phyloP scores from a whole-genome alignment of 1,139 yeast species.

The Saccharomyces hybrid region DNA sequence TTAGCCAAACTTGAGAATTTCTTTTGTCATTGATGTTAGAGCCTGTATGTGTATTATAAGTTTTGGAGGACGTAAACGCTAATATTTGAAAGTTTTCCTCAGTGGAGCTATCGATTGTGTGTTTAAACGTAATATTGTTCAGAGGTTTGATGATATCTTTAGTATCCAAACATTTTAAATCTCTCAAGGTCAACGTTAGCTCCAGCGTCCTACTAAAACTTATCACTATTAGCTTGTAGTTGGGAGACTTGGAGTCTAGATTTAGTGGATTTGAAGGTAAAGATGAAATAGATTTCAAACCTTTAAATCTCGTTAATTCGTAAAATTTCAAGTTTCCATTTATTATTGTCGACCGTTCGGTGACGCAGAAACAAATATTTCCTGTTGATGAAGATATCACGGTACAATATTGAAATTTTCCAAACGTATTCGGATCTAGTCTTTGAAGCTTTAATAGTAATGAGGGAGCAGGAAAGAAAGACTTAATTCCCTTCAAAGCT shows the following conservation, averaged over 20 bases:
- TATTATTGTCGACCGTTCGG: slow-evolving; percentile 6
- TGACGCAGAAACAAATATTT: slow-evolving; percentile 15
- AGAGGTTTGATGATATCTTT: slow-evolving; percentile 7
- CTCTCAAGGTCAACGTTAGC: slow-evolving; percentile 11
- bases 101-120: slow-evolving; percentile 17
- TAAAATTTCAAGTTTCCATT: slow-evolving; percentile 11
- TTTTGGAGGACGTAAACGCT: slow-evolving; percentile 5
- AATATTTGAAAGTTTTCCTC: slow-evolving; percentile 11
- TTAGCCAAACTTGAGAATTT: slow-evolving; percentile 13
- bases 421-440: slow-evolving; percentile 5
- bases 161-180: slow-evolving; percentile 5
- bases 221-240: slow-evolving; percentile 12
- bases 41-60: neutral
- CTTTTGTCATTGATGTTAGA: slow-evolving; percentile 3
- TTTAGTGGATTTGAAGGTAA: slow-evolving; percentile 4
- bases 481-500: slow-evolving; percentile 12
- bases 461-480: slow-evolving; percentile 17
- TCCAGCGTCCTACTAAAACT: slow-evolving; percentile 22
- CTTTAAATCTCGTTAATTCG: slow-evolving; percentile 25
- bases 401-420: slow-evolving; percentile 12
- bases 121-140: slow-evolving; percentile 11
- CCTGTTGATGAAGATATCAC: slow-evolving; percentile 20
- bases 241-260: slow-evolving; percentile 3
- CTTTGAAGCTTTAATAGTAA: slow-evolving; percentile 14
- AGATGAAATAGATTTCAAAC: slow-evolving; percentile 16